Base-by-base conservation (phyloP, 192 early-diverging fungal species). In the Umbelopsis sp. region DNA sequence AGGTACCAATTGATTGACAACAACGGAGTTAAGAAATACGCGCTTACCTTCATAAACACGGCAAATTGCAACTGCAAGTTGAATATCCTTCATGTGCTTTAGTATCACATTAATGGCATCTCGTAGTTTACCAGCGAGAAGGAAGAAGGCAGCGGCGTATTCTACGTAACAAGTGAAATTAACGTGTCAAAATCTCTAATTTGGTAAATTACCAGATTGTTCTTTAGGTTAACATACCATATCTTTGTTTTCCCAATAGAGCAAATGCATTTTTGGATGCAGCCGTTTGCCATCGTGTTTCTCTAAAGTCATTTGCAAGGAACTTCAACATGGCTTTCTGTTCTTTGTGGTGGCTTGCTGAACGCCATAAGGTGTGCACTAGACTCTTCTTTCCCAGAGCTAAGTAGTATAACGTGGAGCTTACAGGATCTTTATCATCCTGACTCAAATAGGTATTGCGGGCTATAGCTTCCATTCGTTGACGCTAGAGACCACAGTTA, bases 251-350 rank as follows among this genome's bases (percentile, higher is more conserved):
- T 69, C 97, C 95, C 25, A 99, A 79, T 43, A 99, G 76, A n/a
- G 92, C 98, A 81, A 93, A 99, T 3, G 98, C 98, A 74, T 99
- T 99, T 75, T 99, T 99, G n/a, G 90, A 80, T 2, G 98, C 98
- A 0, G 97, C 96, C 17, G 90, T 95, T 71, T 87, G 89, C 98
- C 98, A 99, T 45, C 94, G 81, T 4, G 90, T 84, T 65, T 94
- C 87, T 17, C 87, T 84, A 86, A 99, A 99, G 80, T 98, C 94
- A 81, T 98, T 93, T 7, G 89, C 84, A 51, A 99, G 78, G 77
- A 99, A 98, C 41, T 87, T 85, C n/a, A 94, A 51, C 96, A 98
- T 98, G 29, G 88, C 88, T 49, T 77, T 81, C 74, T 95, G 92
- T 68, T 99, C 96, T 5, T 93, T 89, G 72, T 98, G 94, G 4